phyloP scores from a whole-genome alignment of 2,329 filamentous ascomycete species.

The Hypomyces perniciosus region DNA sequence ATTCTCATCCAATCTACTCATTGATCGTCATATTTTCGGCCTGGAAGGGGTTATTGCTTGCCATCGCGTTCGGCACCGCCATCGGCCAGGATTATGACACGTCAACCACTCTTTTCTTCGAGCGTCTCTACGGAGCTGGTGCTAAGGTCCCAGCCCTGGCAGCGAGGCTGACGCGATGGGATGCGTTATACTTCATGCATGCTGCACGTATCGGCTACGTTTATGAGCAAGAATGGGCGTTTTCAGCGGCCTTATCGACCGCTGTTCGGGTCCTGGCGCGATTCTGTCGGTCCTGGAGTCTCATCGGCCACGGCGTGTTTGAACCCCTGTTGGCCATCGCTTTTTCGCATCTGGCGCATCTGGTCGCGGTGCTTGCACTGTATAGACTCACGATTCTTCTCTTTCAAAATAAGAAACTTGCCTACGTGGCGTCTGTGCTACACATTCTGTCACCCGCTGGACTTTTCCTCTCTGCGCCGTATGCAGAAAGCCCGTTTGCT shows the following conservation, averaged over 20 bases:
- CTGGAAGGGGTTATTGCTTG: slow-evolving; percentile 65
- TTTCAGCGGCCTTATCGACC: slow-evolving; percentile 49
- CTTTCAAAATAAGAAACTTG: slow-evolving; percentile 45
- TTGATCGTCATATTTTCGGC: slow-evolving; percentile 40
- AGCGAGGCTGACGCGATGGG: slow-evolving; percentile 66
- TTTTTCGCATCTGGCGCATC: slow-evolving; percentile 69
- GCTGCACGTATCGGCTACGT: slow-evolving; percentile 57
- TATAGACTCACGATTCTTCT: slow-evolving; percentile 59
- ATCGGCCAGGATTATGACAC: slow-evolving; percentile 68
- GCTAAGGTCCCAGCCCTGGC: slow-evolving; percentile 40
- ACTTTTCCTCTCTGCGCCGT: slow-evolving; percentile 82
- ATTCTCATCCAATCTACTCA: slow-evolving; percentile 19
- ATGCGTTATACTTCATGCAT: slow-evolving; percentile 70
- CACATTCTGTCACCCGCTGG: slow-evolving; percentile 85
- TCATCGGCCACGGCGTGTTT: slow-evolving; percentile 16
- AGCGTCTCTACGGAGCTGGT: slow-evolving; percentile 26
- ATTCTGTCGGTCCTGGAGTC: slow-evolving; percentile 22
- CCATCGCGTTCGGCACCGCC: slow-evolving; percentile 47
- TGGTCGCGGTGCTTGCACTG: slow-evolving; percentile 66
- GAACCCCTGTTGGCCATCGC: slow-evolving; percentile 54
- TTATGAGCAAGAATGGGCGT: slow-evolving; percentile 84
- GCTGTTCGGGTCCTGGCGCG: slow-evolving; percentile 32
- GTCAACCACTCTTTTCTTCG: slow-evolving; percentile 52
- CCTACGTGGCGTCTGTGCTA: slow-evolving; percentile 64
- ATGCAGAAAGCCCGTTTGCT: slow-evolving; percentile 74